A percentile compares a stretch with the other conserved stretches of the same genome.
phyloP scores from a whole-genome alignment of 139 green algal species.

The Picochlorum sp. region DNA sequence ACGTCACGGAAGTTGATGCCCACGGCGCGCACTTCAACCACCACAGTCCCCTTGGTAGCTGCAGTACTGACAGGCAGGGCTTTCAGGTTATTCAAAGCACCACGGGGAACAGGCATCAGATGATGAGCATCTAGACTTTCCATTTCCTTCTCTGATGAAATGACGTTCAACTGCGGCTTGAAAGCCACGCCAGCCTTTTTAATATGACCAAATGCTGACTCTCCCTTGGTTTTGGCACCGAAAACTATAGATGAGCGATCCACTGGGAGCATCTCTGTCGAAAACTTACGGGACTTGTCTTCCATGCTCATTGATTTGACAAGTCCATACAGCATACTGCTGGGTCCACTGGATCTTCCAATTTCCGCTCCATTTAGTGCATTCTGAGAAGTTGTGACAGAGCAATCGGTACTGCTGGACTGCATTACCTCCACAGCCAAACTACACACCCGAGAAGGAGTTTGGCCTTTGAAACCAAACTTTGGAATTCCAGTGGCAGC shows the following conservation, averaged over 20 bases:
- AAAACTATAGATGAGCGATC: too few relatives aligned
- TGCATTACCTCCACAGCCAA: too few relatives aligned
- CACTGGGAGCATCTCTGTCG: too few relatives aligned
- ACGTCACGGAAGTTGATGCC: slow-evolving; percentile 58
- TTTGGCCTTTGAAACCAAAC: too few relatives aligned
- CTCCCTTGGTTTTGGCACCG: too few relatives aligned
- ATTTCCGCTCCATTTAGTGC: too few relatives aligned
- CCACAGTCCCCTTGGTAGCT: slow-evolving; percentile 18
- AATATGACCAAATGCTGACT: background rate
- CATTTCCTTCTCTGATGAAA: background rate
- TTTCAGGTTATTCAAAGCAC: slow-evolving; percentile 49
- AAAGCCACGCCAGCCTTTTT: background rate
- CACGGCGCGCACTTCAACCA: slow-evolving; percentile 39
- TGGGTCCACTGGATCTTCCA: too few relatives aligned
- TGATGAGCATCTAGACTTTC: slow-evolving; percentile 9
- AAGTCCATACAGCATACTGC: slow-evolving; percentile 18
- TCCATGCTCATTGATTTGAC: slow-evolving; percentile 23
- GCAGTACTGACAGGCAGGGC: slow-evolving; percentile 9
- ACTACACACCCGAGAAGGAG: too few relatives aligned
- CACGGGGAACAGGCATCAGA: slow-evolving; percentile 41
- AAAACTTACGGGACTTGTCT: background rate
- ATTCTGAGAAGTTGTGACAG: too few relatives aligned
- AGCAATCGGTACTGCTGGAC: too few relatives aligned
- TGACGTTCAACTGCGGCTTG: too few relatives aligned
- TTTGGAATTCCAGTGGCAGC: too few relatives aligned